A percentile compares a stretch with the other conserved stretches of the same genome.
Conservation (phyloP, 352 stramenopile genomes). For the Phytophthora sansomeana region DNA sequence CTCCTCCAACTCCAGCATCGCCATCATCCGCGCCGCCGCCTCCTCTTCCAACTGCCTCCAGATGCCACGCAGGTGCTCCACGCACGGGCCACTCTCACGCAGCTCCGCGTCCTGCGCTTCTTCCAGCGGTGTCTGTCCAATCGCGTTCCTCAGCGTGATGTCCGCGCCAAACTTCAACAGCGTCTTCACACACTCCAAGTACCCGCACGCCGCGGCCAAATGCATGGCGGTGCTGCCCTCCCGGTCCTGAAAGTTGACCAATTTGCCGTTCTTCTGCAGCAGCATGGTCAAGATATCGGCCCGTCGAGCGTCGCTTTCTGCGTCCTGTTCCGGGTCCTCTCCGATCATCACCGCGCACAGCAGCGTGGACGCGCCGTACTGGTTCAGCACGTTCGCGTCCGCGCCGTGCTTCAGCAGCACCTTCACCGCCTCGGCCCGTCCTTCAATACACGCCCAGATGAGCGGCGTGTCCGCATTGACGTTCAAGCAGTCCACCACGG, state of each 20-base stretch:
- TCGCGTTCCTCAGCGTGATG: constrained; percentile 80
- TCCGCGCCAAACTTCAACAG: constrained; percentile 68
- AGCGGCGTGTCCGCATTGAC: constrained; percentile 81
- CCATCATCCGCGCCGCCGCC: constrained; percentile 78
- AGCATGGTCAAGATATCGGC: constrained; percentile 70
- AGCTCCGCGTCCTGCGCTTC: constrained; percentile 77
- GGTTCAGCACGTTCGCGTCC: constrained; percentile 75
- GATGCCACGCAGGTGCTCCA: constrained; percentile 63
- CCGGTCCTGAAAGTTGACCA: constrained; percentile 85
- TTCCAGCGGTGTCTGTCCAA: constrained; percentile 83
- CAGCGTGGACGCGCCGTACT: constrained; percentile 72
- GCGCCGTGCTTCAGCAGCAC: constrained; percentile 68
- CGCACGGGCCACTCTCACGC: constrained; percentile 61
- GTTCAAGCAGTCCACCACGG: constrained; percentile 73
- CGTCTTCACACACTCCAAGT: constrained; percentile 77
- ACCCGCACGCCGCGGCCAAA: constrained; percentile 74
- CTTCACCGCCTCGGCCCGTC: constrained; percentile 66
- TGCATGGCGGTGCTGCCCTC: constrained; percentile 89
- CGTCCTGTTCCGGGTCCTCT: constrained; percentile 68
- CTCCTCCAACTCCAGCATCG: constrained; percentile 88
- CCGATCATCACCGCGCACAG: constrained; percentile 85
- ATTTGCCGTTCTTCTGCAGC: constrained; percentile 63
- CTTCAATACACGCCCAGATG: constrained; percentile 88
- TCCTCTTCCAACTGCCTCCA: constrained; percentile 84
- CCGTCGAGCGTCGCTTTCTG: constrained; percentile 52